A percentile compares a stretch with the other conserved stretches of the same genome.
These are phyloP conservation scores for Saccharomycopsis sp. DNA, from an alignment of 805 yeast species.

Conservation along the genomic window DNA sequence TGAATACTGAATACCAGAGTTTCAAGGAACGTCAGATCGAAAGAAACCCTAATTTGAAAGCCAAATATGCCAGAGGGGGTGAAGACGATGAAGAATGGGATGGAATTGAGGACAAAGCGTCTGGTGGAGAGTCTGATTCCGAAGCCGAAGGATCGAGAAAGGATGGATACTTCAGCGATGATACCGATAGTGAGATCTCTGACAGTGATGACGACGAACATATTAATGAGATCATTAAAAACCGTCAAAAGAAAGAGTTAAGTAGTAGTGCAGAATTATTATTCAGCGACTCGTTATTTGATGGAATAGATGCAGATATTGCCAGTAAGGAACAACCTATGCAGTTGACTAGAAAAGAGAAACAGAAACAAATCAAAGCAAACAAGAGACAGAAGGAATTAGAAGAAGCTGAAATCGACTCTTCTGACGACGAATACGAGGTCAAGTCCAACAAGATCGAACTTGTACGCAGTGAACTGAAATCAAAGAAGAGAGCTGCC, in stretches of 20 bases:
- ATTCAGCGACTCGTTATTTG: constrained; percentile 49
- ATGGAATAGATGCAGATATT: constrained; percentile 21
- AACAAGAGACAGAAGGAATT: constrained; percentile 16
- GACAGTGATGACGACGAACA: constrained; percentile 72
- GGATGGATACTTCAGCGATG: constrained; percentile 39
- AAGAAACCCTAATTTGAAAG: constrained; percentile 60
- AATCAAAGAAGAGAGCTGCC: constrained; percentile 28
- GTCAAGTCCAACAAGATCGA: constrained; percentile 35
- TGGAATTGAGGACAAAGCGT: constrained; percentile 52
- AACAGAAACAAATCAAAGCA: constrained; percentile 3
- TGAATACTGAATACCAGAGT: constrained; percentile 72
- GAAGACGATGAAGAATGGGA: constrained; percentile 74
- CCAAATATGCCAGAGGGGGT: constrained; percentile 69
- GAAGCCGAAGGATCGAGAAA: constrained; percentile 30
- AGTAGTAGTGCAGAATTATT: constrained; percentile 39
- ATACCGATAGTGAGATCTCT: constrained; percentile 32
- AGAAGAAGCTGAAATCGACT: constrained; percentile 21
- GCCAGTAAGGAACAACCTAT: constrained; percentile 8
- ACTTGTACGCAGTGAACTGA: constrained; percentile 36
- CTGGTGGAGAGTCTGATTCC: constrained; percentile 23
- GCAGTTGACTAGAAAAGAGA: neutral
- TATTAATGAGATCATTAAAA: constrained; percentile 50
- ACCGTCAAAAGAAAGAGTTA: constrained; percentile 35
- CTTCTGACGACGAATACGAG: constrained; percentile 24
- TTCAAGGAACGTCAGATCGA: constrained; percentile 64